Percentiles rank a stretch among this genome's conserved stretches.
Evolutionary conservation across 331 rosid genomes (phyloP).

Genomic region (Rhamnella rubrinervis): DNA sequence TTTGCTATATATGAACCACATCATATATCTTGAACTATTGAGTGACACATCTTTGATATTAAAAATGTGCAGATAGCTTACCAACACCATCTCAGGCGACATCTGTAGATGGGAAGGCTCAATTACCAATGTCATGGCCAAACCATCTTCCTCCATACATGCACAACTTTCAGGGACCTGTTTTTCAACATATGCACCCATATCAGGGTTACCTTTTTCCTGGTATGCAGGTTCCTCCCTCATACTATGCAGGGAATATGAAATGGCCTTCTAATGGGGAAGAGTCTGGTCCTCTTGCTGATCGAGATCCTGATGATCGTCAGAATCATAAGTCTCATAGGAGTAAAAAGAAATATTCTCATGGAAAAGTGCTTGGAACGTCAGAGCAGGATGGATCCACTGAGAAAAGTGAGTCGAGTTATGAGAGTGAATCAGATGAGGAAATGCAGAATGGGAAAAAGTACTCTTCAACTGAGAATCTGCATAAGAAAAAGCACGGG

Average conservation of each 20-base stretch:
- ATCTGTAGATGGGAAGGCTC: constrained; percentile 61
- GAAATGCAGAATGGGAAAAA: constrained; percentile 42
- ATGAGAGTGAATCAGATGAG: constrained; percentile 59
- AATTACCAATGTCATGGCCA: constrained; percentile 68
- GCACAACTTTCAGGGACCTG: constrained; percentile 82
- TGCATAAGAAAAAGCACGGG: constrained; percentile 52
- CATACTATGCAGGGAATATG: constrained; percentile 81
- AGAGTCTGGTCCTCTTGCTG: constrained; percentile 45
- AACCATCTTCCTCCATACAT: constrained; percentile 72
- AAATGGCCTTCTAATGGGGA: constrained; percentile 79
- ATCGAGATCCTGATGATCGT: constrained; percentile 48
- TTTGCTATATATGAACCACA: no score
- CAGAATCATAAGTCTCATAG: constrained; percentile 46
- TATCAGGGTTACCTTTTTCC: constrained; percentile 81
- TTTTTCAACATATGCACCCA: constrained; percentile 74
- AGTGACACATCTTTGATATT: constrained; percentile 10
- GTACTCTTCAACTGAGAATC: constrained; percentile 39
- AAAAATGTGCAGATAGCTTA: constrained; percentile 54
- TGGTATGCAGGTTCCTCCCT: constrained; percentile 76
- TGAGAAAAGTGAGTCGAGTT: constrained; percentile 53
- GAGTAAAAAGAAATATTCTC: constrained; percentile 67
- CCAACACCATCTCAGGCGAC: constrained; percentile 51
- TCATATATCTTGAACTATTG: neutral
- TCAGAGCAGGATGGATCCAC: constrained; percentile 63
- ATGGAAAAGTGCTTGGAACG: constrained; percentile 35